Evolutionary conservation across 345 rosid genomes (phyloP).

Genomic region (Abelmoschus esculentus): DNA sequence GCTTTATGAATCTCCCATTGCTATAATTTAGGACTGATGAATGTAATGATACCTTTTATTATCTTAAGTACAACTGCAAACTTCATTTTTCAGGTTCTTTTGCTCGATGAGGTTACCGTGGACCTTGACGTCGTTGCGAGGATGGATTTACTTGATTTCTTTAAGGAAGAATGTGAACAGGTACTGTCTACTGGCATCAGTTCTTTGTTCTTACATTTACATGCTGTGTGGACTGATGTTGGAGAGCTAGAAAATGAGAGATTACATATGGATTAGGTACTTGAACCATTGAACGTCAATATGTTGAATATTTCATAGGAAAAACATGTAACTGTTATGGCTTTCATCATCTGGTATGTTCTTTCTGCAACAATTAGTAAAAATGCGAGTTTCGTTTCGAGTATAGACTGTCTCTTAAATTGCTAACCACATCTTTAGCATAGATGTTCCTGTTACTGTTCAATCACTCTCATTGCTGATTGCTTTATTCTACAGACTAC

Average conservation of each 20-base stretch:
- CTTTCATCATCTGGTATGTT: not conserved
- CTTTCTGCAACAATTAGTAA: not conserved
- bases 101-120: constrained; percentile 92
- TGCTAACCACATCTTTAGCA: not conserved
- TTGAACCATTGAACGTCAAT: not conserved
- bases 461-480: not conserved
- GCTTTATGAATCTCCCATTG: not conserved
- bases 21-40: not conserved
- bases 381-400: not conserved
- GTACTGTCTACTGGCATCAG: constrained; percentile 24
- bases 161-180: constrained; percentile 85
- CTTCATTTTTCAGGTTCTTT: constrained; percentile 46
- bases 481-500: not conserved
- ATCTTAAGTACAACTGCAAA: not conserved
- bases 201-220: not conserved
- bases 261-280: not conserved
- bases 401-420: no score
- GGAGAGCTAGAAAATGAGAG: not conserved
- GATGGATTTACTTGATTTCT: constrained; percentile 85
- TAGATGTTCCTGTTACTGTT: not conserved
- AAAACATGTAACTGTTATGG: not conserved
- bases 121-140: constrained; percentile 94
- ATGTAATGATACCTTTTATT: not conserved
- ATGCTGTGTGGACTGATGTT: not conserved
- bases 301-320: not conserved